Percentiles rank a stretch among this genome's conserved stretches.
phyloP scores from a whole-genome alignment of 495 filamentous ascomycete species.

The Penicillium manginii region DNA sequence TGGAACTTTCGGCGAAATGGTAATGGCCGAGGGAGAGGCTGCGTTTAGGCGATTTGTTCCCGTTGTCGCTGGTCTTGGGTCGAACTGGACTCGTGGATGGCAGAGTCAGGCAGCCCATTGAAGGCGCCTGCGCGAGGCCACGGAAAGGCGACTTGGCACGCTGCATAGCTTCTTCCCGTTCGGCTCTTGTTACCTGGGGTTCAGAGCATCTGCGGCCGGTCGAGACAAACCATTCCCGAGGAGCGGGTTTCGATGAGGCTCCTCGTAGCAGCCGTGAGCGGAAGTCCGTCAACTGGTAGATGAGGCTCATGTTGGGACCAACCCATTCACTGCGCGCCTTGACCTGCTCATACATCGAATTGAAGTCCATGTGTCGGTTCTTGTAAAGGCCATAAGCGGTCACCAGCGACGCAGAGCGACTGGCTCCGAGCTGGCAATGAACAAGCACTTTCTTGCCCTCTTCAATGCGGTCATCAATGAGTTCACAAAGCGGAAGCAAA shows the following conservation, averaged over 20 bases:
- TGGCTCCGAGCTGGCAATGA: slow-evolving; percentile 95
- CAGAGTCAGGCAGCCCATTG: slow-evolving; percentile 32
- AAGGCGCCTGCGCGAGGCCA: slow-evolving; percentile 31
- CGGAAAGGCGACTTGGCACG: slow-evolving; percentile 25
- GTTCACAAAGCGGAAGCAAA: slow-evolving; percentile 79
- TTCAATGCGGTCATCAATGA: slow-evolving; percentile 77
- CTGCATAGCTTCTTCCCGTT: slow-evolving; percentile 17
- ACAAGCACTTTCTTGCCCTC: slow-evolving; percentile 86
- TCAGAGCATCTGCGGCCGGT: slow-evolving; percentile 38
- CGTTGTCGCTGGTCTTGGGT: slow-evolving; percentile 35
- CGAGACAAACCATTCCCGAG: slow-evolving; percentile 41
- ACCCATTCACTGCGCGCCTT: slow-evolving; percentile 94
- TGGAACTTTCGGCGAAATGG: slow-evolving; percentile 49
- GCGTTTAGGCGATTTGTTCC: slow-evolving; percentile 40
- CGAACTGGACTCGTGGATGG: slow-evolving; percentile 32
- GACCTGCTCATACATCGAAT: slow-evolving; percentile 89
- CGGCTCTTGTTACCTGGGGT: slow-evolving; percentile 35
- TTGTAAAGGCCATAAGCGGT: slow-evolving; percentile 96
- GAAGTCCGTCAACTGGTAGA: slow-evolving; percentile 97
- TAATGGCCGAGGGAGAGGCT: slow-evolving; percentile 47
- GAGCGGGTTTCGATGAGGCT: slow-evolving; percentile 42
- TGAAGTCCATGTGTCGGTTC: slow-evolving; percentile 82
- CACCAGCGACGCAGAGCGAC: slow-evolving; percentile 93
- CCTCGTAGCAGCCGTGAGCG: slow-evolving; percentile 46
- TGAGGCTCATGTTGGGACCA: slow-evolving; percentile 96